Percentiles rank a stretch among this genome's conserved stretches.
Evolutionary conservation across 352 stramenopile species (phyloP).

Genomic region (Stephanocyclus meneghinianus): DNA sequence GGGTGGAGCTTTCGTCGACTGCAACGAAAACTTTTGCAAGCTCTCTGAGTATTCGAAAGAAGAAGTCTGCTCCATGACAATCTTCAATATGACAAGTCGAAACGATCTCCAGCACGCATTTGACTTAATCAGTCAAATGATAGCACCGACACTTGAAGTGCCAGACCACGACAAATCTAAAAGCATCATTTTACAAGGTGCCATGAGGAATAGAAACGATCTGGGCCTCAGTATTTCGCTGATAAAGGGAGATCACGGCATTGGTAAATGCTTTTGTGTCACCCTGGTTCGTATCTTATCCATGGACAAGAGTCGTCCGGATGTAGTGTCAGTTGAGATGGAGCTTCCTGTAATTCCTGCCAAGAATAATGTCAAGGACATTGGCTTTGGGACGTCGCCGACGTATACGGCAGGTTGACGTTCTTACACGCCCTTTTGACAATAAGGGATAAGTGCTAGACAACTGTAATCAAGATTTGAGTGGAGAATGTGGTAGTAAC

Average conservation of each 20-base stretch:
- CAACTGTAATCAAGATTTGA: no score
- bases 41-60: constrained; percentile 71
- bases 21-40: constrained; percentile 77
- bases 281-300: constrained; percentile 70
- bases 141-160: constrained; percentile 52
- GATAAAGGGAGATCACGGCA: constrained; percentile 63
- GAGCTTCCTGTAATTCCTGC: constrained; percentile 28
- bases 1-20: constrained; percentile 81
- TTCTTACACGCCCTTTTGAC: background rate
- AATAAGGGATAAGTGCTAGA: no score
- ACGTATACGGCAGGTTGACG: constrained; percentile 35
- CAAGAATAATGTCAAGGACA: constrained; percentile 15
- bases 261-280: constrained; percentile 76
- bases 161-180: constrained; percentile 26
- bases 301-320: constrained; percentile 14
- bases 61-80: constrained; percentile 78
- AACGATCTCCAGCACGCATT: constrained; percentile 78
- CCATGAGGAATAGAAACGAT: constrained; percentile 68
- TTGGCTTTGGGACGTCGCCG: constrained; percentile 27
- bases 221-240: constrained; percentile 71
- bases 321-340: constrained; percentile 34
- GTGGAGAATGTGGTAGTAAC: no score
- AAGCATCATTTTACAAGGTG: constrained; percentile 52
- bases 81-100: constrained; percentile 80
- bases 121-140: constrained; percentile 82